phyloP scores from a whole-genome alignment of 2,329 filamentous ascomycete species.

The Penicillium paneum region DNA sequence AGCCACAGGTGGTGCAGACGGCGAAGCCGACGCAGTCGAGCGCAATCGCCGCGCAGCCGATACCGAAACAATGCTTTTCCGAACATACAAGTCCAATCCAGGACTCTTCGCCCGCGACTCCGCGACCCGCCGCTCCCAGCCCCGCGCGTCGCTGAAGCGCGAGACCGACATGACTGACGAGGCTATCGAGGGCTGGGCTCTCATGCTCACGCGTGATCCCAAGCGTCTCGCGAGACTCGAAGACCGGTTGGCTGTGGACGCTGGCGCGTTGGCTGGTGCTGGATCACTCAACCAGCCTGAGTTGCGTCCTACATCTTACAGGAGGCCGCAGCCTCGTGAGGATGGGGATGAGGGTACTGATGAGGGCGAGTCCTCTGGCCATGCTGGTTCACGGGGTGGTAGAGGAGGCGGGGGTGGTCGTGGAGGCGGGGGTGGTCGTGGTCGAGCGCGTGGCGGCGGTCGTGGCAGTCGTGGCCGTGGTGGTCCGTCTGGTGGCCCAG shows the following conservation, averaged over 20 bases:
- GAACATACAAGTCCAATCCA: constrained; percentile 63
- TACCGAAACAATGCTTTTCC: constrained; percentile 70
- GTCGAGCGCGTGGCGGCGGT: constrained; percentile 51
- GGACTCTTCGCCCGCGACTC: constrained; percentile 69
- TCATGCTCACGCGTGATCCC: constrained; percentile 76
- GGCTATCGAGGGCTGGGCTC: constrained; percentile 86
- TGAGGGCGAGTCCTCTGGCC: constrained; percentile 39
- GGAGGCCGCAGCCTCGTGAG: constrained; percentile 32
- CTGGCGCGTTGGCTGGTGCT: constrained; percentile 45
- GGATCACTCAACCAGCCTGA: constrained; percentile 55
- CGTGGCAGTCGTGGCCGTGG: constrained; percentile 53
- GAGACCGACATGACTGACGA: constrained; percentile 91
- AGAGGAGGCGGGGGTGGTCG: constrained; percentile 49
- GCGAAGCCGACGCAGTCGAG: constrained; percentile 54
- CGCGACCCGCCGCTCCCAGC: constrained; percentile 62
- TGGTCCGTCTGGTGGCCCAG: constrained; percentile 54
- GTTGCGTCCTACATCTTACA: constrained; percentile 65
- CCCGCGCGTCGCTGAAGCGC: constrained; percentile 62
- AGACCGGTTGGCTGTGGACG: constrained; percentile 63
- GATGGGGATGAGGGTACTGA: constrained; percentile 51
- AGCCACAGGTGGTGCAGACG: constrained; percentile 43
- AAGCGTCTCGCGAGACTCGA: constrained; percentile 68
- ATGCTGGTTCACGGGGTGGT: constrained; percentile 27
- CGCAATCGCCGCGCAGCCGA: constrained; percentile 40
- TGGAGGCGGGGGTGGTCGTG: constrained; percentile 49